Evolutionary conservation across 2,329 filamentous ascomycete genomes (phyloP), one percentile per base, ranked within the genome.

Genomic region (Allantophomopsis lycopodina): DNA sequence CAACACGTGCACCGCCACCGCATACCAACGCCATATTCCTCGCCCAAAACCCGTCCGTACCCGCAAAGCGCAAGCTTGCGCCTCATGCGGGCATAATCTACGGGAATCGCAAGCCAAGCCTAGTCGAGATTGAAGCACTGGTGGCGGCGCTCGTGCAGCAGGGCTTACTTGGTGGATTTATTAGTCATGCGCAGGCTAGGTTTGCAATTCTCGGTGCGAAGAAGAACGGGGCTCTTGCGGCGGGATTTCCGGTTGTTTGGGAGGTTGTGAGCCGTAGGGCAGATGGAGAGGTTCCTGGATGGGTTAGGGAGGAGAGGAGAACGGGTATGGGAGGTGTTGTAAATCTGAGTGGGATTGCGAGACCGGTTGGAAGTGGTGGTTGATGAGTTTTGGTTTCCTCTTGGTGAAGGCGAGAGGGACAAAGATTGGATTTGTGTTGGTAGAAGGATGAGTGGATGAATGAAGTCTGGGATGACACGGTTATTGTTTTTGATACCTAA

Each of bases 171-270:
- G 77, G 80, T 48, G 89, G 88, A 2, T 95, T 88, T 53, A 71
- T 95, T 20, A 83, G 83, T 13, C 85, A 93, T 51, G 72, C 72
- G 18, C 76, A 79, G 52, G 71, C 72, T 34, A 78, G 83, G 37
- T 87, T 95, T 52, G 87, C 86, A 11, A 83, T 95, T 34, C 76
- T 82, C 39, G 87, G 88, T 2, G 77, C 83, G 17, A 81, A 79
- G 64, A 73, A 71, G 46, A 73, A 71, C 4, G 71, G 74, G 17
- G 71, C 79, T 0, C 59, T 84, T 15, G 65, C 66, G 28, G 81
- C 80, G 1, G 84, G 83, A 0, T 95, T 89, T 64, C 87, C 88
- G 1, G 65, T 63, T 34, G 75, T 84, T 1, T 86, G 79, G 69
- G 67, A 76, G 41, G 79, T 80, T 0, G 71, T 93, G 13, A 67